Evolutionary conservation across 2,329 filamentous ascomycete genomes (phyloP).

Genomic region (Calonectria naviculata): DNA sequence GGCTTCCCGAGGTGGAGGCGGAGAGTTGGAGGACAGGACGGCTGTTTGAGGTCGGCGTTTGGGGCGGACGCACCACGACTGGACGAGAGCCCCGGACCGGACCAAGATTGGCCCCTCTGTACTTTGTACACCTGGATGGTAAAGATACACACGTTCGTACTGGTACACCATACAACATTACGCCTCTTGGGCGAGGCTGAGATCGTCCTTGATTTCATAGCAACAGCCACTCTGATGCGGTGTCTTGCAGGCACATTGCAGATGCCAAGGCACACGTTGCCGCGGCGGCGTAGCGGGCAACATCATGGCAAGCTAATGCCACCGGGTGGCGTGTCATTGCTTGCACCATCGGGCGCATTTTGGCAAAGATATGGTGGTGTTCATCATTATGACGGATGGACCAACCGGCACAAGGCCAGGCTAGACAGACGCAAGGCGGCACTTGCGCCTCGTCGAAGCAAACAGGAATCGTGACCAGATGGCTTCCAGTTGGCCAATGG

Average conservation of each 20-base stretch:
- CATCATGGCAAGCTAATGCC: constrained; percentile 19
- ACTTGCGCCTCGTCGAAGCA: constrained; percentile 26
- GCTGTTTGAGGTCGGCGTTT: constrained; percentile 43
- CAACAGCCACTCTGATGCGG: constrained; percentile 18
- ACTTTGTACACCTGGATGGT: constrained; percentile 23
- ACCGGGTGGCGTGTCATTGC: neutral
- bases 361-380: constrained; percentile 7
- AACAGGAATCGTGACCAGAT: constrained; percentile 25
- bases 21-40: constrained; percentile 33
- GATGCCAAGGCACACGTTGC: constrained; percentile 28
- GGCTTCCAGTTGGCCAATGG: constrained; percentile 38
- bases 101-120: constrained; percentile 31
- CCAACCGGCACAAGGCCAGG: constrained; percentile 14
- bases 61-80: constrained; percentile 42
- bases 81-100: constrained; percentile 33
- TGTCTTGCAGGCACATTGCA: constrained; percentile 30
- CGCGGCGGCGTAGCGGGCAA: constrained; percentile 21
- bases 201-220: constrained; percentile 31
- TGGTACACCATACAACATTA: neutral
- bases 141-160: neutral
- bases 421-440: constrained; percentile 11
- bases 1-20: constrained; percentile 35
- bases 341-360: constrained; percentile 34
- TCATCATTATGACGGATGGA: neutral
- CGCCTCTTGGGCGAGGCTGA: constrained; percentile 37